Evolutionary conservation across 371 early-diverging fungal genomes (phyloP).

Genomic region (Mucor racemosus): DNA sequence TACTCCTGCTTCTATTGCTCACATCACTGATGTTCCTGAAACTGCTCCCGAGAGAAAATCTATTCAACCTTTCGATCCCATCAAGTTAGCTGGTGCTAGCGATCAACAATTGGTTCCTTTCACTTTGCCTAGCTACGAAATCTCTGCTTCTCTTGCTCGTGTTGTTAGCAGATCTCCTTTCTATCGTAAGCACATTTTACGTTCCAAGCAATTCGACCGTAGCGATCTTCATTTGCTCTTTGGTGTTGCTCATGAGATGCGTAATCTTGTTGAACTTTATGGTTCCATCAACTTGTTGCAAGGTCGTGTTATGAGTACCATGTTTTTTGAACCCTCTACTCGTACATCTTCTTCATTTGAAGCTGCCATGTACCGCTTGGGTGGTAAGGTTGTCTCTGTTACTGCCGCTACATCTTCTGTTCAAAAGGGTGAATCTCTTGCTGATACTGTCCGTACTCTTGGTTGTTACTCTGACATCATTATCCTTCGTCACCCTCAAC

Average conservation of each 20-base stretch:
- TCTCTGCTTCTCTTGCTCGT: slow-evolving; percentile 69
- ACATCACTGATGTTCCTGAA: slow-evolving; percentile 20
- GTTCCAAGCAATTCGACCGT: slow-evolving; percentile 89
- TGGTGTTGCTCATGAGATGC: slow-evolving; percentile 97
- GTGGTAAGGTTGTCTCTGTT: slow-evolving; percentile 88
- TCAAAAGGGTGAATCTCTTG: slow-evolving; percentile 93
- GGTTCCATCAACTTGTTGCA: slow-evolving; percentile 83
- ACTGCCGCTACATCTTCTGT: slow-evolving; percentile 86
- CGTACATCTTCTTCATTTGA: slow-evolving; percentile 93
- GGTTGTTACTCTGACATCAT: slow-evolving; percentile 91
- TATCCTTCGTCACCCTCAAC: slow-evolving; percentile 92
- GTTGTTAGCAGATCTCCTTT: slow-evolving; percentile 85
- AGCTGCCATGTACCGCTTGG: slow-evolving; percentile 93
- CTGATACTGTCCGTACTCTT: slow-evolving; percentile 94
- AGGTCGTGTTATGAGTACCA: slow-evolving; percentile 91
- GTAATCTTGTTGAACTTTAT: slow-evolving; percentile 87
- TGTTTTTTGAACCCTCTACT: slow-evolving; percentile 97
- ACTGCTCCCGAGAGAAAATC: slow-evolving; percentile 29
- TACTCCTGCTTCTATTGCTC: slow-evolving; percentile 42
- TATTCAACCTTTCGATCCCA: slow-evolving; percentile 27
- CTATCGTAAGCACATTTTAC: slow-evolving; percentile 89
- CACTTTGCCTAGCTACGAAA: slow-evolving; percentile 43
- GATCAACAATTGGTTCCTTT: slow-evolving; percentile 45
- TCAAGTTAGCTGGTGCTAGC: slow-evolving; percentile 42
- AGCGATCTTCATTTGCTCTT: slow-evolving; percentile 93